Conservation (phyloP, 2,329 filamentous ascomycete species). For the Biscogniauxia mediterranea region DNA sequence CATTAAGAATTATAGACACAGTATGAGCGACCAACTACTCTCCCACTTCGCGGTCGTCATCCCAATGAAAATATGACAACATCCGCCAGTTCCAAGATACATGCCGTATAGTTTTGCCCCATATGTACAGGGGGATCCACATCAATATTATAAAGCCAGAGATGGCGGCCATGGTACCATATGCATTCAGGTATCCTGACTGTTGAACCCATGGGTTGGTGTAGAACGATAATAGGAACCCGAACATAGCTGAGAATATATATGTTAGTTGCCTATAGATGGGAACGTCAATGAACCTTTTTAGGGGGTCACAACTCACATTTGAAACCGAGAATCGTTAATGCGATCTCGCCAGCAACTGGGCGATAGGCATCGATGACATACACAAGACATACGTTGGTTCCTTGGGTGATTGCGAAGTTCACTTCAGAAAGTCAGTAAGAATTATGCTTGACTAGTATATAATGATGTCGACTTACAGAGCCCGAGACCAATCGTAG, state of each 20-base stretch:
- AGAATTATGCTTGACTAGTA: constrained; percentile 1
- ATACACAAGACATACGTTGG: constrained; percentile 56
- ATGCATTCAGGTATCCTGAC: constrained; percentile 50
- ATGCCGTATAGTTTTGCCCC: constrained; percentile 47
- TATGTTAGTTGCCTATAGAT: background rate
- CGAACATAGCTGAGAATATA: constrained; percentile 45
- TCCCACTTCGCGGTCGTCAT: constrained; percentile 52
- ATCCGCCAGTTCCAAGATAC: constrained; percentile 48
- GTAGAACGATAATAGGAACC: constrained; percentile 59
- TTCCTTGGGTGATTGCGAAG: constrained; percentile 55
- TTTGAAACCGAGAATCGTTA: constrained; percentile 55
- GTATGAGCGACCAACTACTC: constrained; percentile 36
- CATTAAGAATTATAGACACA: too few species aligned
- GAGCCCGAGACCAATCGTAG: constrained; percentile 53
- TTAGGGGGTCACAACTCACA: constrained; percentile 35
- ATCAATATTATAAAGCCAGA: constrained; percentile 44
- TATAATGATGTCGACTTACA: constrained; percentile 37
- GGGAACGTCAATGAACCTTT: background rate
- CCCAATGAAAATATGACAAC: constrained; percentile 47
- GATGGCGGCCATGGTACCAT: constrained; percentile 58
- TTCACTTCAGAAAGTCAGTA: constrained; percentile 40
- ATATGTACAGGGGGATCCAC: constrained; percentile 52
- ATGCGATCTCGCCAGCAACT: constrained; percentile 53
- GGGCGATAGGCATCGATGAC: constrained; percentile 57
- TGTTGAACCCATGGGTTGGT: constrained; percentile 56